Evolutionary conservation across 495 filamentous ascomycete genomes (phyloP).

Genomic region (Aspergillus ostianus): DNA sequence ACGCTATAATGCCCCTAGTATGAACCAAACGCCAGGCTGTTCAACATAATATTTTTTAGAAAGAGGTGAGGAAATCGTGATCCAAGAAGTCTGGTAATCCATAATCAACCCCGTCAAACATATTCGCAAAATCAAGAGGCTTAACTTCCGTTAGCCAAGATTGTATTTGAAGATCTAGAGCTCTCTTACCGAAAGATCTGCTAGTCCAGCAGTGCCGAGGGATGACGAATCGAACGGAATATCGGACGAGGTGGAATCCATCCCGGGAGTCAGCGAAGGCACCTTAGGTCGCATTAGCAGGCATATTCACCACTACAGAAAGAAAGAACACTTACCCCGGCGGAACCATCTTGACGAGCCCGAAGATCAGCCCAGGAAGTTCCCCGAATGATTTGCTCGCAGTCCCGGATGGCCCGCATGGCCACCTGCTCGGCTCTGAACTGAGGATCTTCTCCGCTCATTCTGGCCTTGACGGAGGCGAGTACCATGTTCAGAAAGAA

Average conservation of each 20-base stretch:
- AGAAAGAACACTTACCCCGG: background rate
- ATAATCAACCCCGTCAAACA: conserved; percentile 33
- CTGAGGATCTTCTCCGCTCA: conserved; percentile 37
- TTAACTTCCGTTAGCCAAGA: conserved; percentile 21
- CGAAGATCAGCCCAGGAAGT: conserved; percentile 27
- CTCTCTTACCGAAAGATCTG: conserved; percentile 31
- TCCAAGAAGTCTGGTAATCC: conserved; percentile 33
- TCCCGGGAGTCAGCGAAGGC: background rate
- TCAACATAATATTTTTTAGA: background rate
- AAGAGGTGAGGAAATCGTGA: conserved; percentile 23
- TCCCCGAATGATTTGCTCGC: conserved; percentile 27
- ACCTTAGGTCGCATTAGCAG: background rate
- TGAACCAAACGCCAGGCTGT: background rate
- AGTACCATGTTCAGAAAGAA: conserved; percentile 35
- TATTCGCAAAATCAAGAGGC: conserved; percentile 36
- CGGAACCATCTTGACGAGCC: conserved; percentile 14
- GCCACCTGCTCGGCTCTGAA: conserved; percentile 28
- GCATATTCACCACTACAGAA: background rate
- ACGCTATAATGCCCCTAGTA: background rate
- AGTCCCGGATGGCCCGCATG: conserved; percentile 23
- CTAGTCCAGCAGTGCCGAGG: conserved; percentile 25
- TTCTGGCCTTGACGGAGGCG: conserved; percentile 34
- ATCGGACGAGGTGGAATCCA: conserved; percentile 2
- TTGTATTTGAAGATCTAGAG: too few relatives aligned
- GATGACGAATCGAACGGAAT: conserved; percentile 2